Evolutionary conservation across 148 eudicot genomes (phyloP).

Genomic region (Selenicereus undatus): DNA sequence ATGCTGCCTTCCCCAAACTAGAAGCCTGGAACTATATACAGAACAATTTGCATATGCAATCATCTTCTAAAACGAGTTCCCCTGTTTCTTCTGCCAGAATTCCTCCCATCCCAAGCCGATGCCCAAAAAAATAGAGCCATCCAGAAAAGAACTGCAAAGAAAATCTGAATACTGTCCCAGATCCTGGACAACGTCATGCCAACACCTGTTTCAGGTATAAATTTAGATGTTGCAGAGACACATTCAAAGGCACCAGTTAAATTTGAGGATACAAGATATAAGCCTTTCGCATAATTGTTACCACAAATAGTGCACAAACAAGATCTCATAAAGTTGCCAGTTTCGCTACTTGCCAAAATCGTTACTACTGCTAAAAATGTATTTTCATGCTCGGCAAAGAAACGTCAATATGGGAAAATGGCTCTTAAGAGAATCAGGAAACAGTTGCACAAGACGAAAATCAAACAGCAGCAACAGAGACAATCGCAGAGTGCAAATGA

Average conservation of each 20-base stretch:
- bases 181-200: neutral
- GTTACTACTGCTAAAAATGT: neutral
- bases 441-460: no score
- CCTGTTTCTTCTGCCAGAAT: slow-evolving; percentile 45
- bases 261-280: neutral
- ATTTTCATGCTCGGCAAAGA: neutral
- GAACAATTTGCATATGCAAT: slow-evolving; percentile 8
- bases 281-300: neutral
- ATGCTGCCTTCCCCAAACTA: neutral
- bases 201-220: slow-evolving; percentile 32
- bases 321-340: neutral
- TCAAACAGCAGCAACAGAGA: no score
- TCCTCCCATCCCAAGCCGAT: slow-evolving; percentile 69
- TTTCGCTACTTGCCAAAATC: neutral
- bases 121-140: slow-evolving; percentile 7
- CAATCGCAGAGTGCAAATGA: no score
- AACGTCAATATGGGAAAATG: no score
- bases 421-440: no score
- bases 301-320: neutral
- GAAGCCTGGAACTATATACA: neutral
- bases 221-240: neutral
- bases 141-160: slow-evolving; percentile 49
- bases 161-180: slow-evolving; percentile 37
- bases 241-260: neutral
- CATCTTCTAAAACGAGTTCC: slow-evolving; percentile 54